Percentiles rank a stretch among this genome's conserved stretches.
phyloP scores from a whole-genome alignment of 2,329 filamentous ascomycete genomes.

The Epichloe coenophiala region DNA sequence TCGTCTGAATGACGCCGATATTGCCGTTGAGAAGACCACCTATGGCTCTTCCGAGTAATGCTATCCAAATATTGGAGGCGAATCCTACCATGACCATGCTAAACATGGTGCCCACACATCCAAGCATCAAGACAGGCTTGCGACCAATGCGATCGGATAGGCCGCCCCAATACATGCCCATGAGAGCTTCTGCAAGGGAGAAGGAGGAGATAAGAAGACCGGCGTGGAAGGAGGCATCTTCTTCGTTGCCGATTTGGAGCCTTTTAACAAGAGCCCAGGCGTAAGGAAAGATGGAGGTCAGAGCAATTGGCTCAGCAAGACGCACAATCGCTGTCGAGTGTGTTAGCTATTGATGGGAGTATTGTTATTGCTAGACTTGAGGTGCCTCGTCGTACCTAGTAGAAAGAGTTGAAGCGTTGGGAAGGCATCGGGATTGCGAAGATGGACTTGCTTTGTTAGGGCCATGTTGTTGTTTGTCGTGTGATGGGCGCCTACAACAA shows the following conservation, averaged over 20 bases:
- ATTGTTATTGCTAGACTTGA: background rate
- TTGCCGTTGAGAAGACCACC: slow-evolving; percentile 84
- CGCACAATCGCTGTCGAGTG: slow-evolving; percentile 63
- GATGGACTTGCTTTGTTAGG: slow-evolving; percentile 35
- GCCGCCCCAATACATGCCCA: slow-evolving; percentile 79
- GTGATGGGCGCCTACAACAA: slow-evolving; percentile 31
- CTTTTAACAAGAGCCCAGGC: slow-evolving; percentile 72
- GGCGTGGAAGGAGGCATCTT: slow-evolving; percentile 76
- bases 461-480: slow-evolving; percentile 31
- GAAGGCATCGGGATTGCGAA: slow-evolving; percentile 58
- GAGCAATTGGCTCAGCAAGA: slow-evolving; percentile 80
- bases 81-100: slow-evolving; percentile 77
- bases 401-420: slow-evolving; percentile 73
- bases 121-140: slow-evolving; percentile 72
- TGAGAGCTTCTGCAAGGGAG: slow-evolving; percentile 67
- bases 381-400: slow-evolving; percentile 45
- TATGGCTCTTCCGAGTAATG: slow-evolving; percentile 59
- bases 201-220: slow-evolving; percentile 80
- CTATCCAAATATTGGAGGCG: slow-evolving; percentile 71
- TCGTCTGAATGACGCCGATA: slow-evolving; percentile 81
- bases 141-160: slow-evolving; percentile 72
- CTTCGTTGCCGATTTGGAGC: slow-evolving; percentile 56
- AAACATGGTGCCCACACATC: slow-evolving; percentile 68
- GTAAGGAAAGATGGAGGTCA: slow-evolving; percentile 90
- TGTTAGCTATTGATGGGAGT: slow-evolving; percentile 6